Base-by-base conservation (phyloP, 2,329 filamentous ascomycete genomes). In the Pezicula neosporulosa region DNA sequence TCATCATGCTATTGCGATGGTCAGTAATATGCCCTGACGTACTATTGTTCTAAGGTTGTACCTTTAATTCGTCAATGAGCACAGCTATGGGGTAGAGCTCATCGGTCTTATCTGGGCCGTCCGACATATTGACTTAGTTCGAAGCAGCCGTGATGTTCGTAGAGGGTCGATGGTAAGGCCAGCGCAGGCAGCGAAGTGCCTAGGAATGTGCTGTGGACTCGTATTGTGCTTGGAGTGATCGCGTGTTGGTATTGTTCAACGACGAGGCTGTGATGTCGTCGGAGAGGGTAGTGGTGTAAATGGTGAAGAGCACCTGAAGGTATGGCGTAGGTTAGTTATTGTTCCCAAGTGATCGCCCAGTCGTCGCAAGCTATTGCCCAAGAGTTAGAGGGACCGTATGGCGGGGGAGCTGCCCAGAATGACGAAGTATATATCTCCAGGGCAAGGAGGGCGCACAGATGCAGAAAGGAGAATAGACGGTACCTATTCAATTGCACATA, bases 1-100 rank as follows among this genome's bases (percentile, higher is more conserved):
- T 99, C 95, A 72, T 99, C 94, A 74, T 99, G 94, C 93, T 99
- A 66, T 46, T 57, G 39, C 21, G 49, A 55, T 48, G 45, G 54
- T 63, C 51, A 60, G 58, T 52, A 55, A 19, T 49, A 47, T 44
- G 51, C 44, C 47, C 44, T 44, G 56, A 67, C 52, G 15, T 8
- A 16, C 19, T 35, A 16, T 10, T 10, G n/a, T 18, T 28, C 35
- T 16, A 12, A 47, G 15, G 18, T 21, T 73, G 66, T 83, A 96
- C 92, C 90, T 97, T 99, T 68, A 99, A 82, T 83, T 99, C 94
- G 74, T 99, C 94, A 75, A 99, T 99, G 75, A 99, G 86, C 63
- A 99, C 94, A 69, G 95, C 94, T 80, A 99, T 99, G 72, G 94
- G 94, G 75, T 97, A 99, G 68, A 99, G 91, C 86, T 97, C 95